Evolutionary conservation across 768 basidiomycete species (phyloP), one percentile per base, ranked within the genome.

Genomic region (Mycena rosella): DNA sequence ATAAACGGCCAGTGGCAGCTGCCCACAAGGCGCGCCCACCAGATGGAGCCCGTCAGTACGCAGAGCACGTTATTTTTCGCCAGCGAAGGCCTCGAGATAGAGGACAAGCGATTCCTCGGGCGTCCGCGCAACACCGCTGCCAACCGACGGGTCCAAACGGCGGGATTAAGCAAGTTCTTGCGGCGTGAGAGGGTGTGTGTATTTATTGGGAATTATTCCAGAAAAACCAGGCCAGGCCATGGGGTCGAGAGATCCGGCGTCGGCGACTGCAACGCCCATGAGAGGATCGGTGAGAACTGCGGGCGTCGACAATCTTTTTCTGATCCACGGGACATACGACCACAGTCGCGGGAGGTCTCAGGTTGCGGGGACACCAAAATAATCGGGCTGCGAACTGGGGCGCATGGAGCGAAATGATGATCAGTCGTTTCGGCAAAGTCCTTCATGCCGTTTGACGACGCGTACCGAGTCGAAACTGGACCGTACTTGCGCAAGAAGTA

Each of bases 281-380:
- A n/a, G n/a, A n/a, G n/a, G n/a, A n/a, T n/a, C n/a, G n/a, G n/a
- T n/a, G n/a, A n/a, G n/a, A n/a, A n/a, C n/a, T n/a, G n/a, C n/a
- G n/a, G n/a, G n/a, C n/a, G n/a, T 42, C 56, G 59, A 61, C 34
- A 42, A 56, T 61, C 42, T 49, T 60, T 66, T 51, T 65, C 29
- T 67, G 65, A 67, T 67, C 65, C 65, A 61, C 54, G 66, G 48
- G n/a, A n/a, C n/a, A n/a, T n/a, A n/a, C n/a, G n/a, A n/a, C n/a
- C n/a, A n/a, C n/a, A n/a, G n/a, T n/a, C n/a, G n/a, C n/a, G n/a
- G n/a, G n/a, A n/a, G n/a, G n/a, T n/a, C n/a, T n/a, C n/a, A n/a
- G n/a, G n/a, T n/a, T n/a, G n/a, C 55, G 54, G 63, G 63, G 1
- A 57, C 13, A 42, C 63, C 63, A 58, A 36, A 51, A 49, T 49